Conservation (phyloP, 2,329 filamentous ascomycete species). For the Lachnellula arida region DNA sequence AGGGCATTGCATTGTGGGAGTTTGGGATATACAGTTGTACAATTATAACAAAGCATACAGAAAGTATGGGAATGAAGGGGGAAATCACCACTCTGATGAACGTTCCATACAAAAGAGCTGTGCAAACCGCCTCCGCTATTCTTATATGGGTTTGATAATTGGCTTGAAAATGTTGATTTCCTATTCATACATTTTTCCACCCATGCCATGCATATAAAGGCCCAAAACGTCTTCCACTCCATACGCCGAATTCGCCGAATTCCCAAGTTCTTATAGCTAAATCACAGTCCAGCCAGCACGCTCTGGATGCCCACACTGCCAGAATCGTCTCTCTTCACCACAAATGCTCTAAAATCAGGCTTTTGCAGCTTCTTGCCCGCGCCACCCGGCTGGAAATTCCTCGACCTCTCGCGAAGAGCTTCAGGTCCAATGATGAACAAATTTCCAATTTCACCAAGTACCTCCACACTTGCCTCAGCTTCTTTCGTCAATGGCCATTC, state of each 20-base stretch:
- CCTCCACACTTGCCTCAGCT: slow-evolving; percentile 67
- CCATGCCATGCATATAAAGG: background rate
- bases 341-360: slow-evolving; percentile 75
- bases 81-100: background rate
- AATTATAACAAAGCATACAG: background rate
- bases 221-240: background rate
- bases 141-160: background rate
- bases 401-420: slow-evolving; percentile 65
- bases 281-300: slow-evolving; percentile 54
- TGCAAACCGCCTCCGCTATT: too few relatives aligned
- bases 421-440: slow-evolving; percentile 90
- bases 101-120: too few relatives aligned
- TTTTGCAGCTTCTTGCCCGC: slow-evolving; percentile 54
- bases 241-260: background rate
- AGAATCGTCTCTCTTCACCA: slow-evolving; percentile 79
- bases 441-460: slow-evolving; percentile 88
- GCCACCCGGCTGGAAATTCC: slow-evolving; percentile 46
- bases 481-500: slow-evolving; percentile 73
- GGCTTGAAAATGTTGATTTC: background rate
- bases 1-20: background rate
- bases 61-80: background rate
- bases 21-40: background rate
- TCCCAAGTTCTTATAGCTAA: background rate
- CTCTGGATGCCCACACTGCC: slow-evolving; percentile 77
- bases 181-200: background rate